Conservation (phyloP, 2,329 filamentous ascomycete genomes). For the Phyllosticta capitalensis region DNA sequence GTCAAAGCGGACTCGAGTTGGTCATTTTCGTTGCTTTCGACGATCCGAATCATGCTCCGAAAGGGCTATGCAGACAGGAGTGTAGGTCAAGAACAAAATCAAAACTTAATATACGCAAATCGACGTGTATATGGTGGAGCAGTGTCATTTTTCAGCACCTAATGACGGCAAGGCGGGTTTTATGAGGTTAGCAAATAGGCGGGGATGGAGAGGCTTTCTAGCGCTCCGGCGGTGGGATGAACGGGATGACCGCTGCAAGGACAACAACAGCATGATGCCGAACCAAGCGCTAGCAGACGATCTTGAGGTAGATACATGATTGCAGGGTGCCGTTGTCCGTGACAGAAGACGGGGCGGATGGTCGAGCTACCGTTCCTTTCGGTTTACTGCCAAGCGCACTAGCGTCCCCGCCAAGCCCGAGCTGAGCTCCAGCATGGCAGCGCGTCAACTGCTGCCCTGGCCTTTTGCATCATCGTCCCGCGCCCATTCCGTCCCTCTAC, state of each 20-base stretch:
- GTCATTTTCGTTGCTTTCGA: background rate
- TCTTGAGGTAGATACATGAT: background rate
- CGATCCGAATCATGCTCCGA: background rate
- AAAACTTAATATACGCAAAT: background rate
- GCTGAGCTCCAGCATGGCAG: background rate
- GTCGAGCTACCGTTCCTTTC: background rate
- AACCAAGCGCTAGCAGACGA: background rate
- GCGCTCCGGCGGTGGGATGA: background rate
- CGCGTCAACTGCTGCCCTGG: background rate
- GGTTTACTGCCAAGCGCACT: background rate
- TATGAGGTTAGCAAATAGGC: background rate
- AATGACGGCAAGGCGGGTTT: background rate
- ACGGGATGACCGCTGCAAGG: background rate
- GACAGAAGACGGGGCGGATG: background rate
- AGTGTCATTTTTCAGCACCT: background rate
- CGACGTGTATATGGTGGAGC: background rate
- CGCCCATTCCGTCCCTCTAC: background rate
- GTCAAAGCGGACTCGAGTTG: background rate
- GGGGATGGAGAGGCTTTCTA: background rate
- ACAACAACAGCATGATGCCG: background rate
- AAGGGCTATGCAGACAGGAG: background rate
- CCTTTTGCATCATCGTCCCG: background rate
- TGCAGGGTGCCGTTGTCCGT: background rate
- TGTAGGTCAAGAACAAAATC: background rate
- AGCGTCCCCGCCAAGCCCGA: background rate